Evolutionary conservation across 805 yeast genomes (phyloP), one percentile per base, ranked within the genome.

Genomic region (Metschnikowia peoriensis): DNA sequence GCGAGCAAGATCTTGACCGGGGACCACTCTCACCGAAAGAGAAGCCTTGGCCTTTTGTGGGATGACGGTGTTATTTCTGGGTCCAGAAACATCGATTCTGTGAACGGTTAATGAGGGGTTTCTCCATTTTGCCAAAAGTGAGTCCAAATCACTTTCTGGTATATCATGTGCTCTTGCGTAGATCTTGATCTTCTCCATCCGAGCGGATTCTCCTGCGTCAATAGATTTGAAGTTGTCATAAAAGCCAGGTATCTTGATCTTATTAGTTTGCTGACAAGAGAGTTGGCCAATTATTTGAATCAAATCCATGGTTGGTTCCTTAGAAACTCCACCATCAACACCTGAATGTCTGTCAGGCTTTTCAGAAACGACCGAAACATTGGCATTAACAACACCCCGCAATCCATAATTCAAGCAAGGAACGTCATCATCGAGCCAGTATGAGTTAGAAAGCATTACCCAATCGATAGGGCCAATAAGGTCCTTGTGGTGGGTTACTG

Each of bases 351-450:
- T 75, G 67, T 94, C 97, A 1, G 96, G 96, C 53, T 78, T 78
- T 57, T 85, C 92, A 47, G 91, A 83, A 52, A 75, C 73, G 10
- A 94, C 77, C 37, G 82, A 82, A 2, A 94, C 80, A n/a, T 84
- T 76, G 1, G 89, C 86, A 68, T 91, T 88, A 27, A 94, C 77
- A 1, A 92, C 93, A 47, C 99, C 99, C 65, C 99, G 78, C 52
- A 94, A 75, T 0, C 99, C 99, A 69, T 93, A 94, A 65, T 93
- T 93, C 61, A 94, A 75, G 67, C 97, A 93, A 1, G 99, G 99
- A 16, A 85, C 84, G 12, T 78, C 76, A 58, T 89, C 94, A 62
- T 92, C 96, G 11, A 93, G 75, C 99, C 99, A 94, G 63, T 91
- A 90, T 4, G 97, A 89, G 64, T 94, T 93, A 56, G 96, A 86